Conservation (phyloP, 306 rosid genomes). For the Hylodesmum podocarpum region DNA sequence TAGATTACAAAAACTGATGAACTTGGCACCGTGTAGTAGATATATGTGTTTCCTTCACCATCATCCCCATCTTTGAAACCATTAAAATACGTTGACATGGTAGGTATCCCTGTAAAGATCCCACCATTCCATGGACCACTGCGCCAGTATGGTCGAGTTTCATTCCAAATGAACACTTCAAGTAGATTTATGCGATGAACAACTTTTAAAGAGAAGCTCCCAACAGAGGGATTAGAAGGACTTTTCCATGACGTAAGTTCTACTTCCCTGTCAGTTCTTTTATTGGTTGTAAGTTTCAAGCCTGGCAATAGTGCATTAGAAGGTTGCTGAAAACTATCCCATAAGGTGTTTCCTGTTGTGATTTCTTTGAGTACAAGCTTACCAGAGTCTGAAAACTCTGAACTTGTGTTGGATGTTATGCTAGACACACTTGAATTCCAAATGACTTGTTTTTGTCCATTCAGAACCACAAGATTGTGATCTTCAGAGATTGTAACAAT, state of each 20-base stretch:
- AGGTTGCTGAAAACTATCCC: conserved; percentile 43
- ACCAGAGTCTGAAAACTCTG: conserved; percentile 24
- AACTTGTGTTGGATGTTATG: not conserved
- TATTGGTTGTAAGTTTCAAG: conserved; percentile 15
- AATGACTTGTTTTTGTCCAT: conserved; percentile 20
- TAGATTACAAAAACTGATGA: rapidly evolving
- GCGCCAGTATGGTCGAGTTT: conserved; percentile 15
- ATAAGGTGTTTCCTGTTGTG: not conserved
- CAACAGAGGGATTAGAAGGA: conserved; percentile 28
- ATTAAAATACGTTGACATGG: not conserved
- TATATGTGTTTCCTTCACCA: not conserved
- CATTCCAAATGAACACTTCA: conserved; percentile 32
- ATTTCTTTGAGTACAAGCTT: conserved; percentile 30
- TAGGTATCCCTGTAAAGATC: conserved; percentile 10
- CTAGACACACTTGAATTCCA: conserved; percentile 38
- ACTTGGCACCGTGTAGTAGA: not conserved
- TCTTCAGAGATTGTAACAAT: not conserved
- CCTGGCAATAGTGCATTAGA: conserved; percentile 9
- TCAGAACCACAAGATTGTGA: conserved; percentile 5
- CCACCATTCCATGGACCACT: conserved; percentile 28
- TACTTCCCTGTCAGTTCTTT: not conserved
- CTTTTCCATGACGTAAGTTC: conserved; percentile 27
- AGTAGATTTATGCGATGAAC: not conserved
- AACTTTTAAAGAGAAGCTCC: conserved; percentile 17
- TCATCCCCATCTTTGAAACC: not conserved